Percentiles rank a stretch among this genome's conserved stretches.
Evolutionary conservation across 257 asterid genomes (phyloP).

Genomic region (Sherardia arvensis): DNA sequence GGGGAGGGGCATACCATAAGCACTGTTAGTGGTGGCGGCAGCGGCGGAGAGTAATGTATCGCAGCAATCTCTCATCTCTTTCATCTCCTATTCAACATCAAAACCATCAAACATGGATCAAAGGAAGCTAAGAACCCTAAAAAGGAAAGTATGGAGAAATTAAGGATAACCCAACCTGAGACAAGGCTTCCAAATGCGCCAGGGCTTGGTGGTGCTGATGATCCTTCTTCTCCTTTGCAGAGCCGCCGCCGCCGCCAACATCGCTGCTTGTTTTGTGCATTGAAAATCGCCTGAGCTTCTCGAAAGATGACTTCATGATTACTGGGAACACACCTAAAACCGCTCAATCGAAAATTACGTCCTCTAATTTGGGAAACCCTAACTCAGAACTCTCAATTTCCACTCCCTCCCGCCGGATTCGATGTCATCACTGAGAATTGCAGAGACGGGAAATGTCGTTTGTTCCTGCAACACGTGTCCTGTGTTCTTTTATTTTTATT

Average conservation of each 20-base stretch:
- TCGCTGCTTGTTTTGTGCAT: slow-evolving; percentile 20
- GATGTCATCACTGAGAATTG: neutral
- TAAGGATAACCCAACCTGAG: slow-evolving; percentile 29
- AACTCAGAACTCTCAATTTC: neutral
- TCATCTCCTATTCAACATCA: slow-evolving; percentile 63
- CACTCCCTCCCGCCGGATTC: neutral
- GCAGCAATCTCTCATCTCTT: slow-evolving; percentile 82
- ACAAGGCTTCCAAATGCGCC: slow-evolving; percentile 24
- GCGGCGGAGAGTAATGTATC: slow-evolving; percentile 95
- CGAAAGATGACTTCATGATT: slow-evolving; percentile 32
- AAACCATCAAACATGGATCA: neutral
- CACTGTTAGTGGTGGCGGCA: slow-evolving; percentile 90
- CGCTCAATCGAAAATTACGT: neutral
- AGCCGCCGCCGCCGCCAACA: slow-evolving; percentile 1
- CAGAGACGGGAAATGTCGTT: neutral
- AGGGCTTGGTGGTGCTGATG: slow-evolving; percentile 23
- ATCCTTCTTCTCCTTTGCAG: slow-evolving; percentile 26
- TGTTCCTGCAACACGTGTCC: neutral
- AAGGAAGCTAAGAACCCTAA: slow-evolving; percentile 10
- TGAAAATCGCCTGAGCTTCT: slow-evolving; percentile 28
- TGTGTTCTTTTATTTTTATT: neutral
- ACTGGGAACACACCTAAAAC: neutral
- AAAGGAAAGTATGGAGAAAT: neutral
- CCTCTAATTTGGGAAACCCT: neutral
- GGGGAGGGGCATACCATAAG: slow-evolving; percentile 48